phyloP scores from a whole-genome alignment of 1,284 basidiomycete species.

The Retiboletus flavoniger region DNA sequence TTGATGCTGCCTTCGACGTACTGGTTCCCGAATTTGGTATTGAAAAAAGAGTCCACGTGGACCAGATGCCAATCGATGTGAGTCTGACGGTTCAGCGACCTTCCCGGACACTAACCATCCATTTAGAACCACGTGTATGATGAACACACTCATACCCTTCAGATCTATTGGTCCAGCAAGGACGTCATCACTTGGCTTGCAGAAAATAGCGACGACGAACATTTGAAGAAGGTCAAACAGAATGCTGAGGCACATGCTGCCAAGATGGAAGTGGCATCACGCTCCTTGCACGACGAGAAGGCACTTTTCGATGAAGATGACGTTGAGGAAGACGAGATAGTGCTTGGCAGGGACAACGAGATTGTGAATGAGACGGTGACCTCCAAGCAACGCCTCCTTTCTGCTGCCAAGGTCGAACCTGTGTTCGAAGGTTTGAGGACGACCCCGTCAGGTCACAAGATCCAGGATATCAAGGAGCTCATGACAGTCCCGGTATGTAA shows the following conservation, averaged over 20 bases:
- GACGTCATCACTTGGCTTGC: slow-evolving; percentile 95
- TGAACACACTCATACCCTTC: slow-evolving; percentile 85
- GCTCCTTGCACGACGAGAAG: slow-evolving; percentile 79
- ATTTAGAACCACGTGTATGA: slow-evolving; percentile 88
- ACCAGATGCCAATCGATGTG: slow-evolving; percentile 97
- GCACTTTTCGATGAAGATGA: slow-evolving; percentile 89
- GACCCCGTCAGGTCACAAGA: slow-evolving; percentile 76
- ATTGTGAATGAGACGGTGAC: slow-evolving; percentile 48
- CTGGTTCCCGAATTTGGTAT: slow-evolving; percentile 92
- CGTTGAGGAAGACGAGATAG: slow-evolving; percentile 72
- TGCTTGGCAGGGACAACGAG: slow-evolving; percentile 63
- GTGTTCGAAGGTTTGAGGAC: slow-evolving; percentile 79
- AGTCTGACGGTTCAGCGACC: slow-evolving; percentile 29
- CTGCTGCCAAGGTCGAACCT: slow-evolving; percentile 68
- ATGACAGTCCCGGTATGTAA: slow-evolving; percentile 83
- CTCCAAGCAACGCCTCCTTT: slow-evolving; percentile 75
- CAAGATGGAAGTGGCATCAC: slow-evolving; percentile 83
- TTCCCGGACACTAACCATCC: slow-evolving; percentile 8
- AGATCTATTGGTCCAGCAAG: slow-evolving; percentile 88
- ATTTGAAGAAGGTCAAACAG: slow-evolving; percentile 88
- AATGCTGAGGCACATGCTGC: slow-evolving; percentile 80
- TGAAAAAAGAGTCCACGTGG: slow-evolving; percentile 97
- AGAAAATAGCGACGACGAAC: slow-evolving; percentile 92
- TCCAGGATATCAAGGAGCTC: slow-evolving; percentile 89
- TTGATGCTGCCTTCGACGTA: slow-evolving; percentile 96